Percentiles rank a stretch among this genome's conserved stretches.
Conservation (phyloP, 2,329 filamentous ascomycete species). For the Metarhizium sp. region DNA sequence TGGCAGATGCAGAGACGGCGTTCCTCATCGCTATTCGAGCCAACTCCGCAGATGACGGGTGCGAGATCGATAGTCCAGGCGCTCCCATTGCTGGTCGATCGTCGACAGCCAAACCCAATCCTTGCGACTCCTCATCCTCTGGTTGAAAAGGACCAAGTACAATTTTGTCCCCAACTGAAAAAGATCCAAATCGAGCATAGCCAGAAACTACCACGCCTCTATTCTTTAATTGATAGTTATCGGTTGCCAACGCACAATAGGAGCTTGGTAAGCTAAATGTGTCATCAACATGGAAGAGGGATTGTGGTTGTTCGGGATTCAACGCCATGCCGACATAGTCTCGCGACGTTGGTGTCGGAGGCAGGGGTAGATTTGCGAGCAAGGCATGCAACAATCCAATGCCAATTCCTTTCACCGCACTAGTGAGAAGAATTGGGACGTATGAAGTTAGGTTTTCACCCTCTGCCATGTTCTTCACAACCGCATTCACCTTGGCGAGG, state of each 20-base stretch:
- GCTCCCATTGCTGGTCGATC: conserved; percentile 37
- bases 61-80: conserved; percentile 41
- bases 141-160: conserved; percentile 69
- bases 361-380: conserved; percentile 65
- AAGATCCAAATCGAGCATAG: conserved; percentile 66
- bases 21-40: conserved; percentile 43
- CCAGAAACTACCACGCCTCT: conserved; percentile 73
- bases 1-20: conserved; percentile 39
- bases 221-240: conserved; percentile 19
- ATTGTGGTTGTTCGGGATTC: conserved; percentile 50
- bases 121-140: conserved; percentile 38
- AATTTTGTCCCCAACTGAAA: conserved; percentile 70
- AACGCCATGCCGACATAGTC: conserved; percentile 46
- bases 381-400: conserved; percentile 76
- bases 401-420: conserved; percentile 74
- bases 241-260: conserved; percentile 25
- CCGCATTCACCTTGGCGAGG: conserved; percentile 44
- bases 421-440: conserved; percentile 83
- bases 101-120: conserved; percentile 24
- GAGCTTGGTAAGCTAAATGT: conserved; percentile 67
- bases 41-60: conserved; percentile 44
- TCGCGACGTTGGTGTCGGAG: conserved; percentile 40
- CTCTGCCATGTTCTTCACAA: conserved; percentile 41
- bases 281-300: conserved; percentile 85
- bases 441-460: conserved; percentile 34